phyloP scores from a whole-genome alignment of 495 filamentous ascomycete species.

The Xylaria curta region DNA sequence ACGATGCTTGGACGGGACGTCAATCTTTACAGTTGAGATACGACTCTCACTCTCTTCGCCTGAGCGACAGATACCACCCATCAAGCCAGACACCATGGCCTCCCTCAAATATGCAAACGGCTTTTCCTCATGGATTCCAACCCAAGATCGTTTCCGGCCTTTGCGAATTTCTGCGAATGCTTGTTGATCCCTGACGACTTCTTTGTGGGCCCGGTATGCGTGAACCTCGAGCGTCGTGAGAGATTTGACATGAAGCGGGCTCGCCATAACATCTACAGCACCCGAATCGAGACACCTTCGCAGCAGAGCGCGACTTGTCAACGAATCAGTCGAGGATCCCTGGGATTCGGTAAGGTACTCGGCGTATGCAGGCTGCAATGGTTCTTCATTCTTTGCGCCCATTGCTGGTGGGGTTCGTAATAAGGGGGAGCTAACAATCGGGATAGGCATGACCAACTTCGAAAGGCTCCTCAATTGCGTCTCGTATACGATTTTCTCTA shows the following conservation, averaged over 20 bases:
- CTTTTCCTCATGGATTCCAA: constrained; percentile 83
- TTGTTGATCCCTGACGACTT: constrained; percentile 71
- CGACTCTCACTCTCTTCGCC: constrained; percentile 54
- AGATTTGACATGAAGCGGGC: constrained; percentile 72
- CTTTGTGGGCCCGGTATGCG: constrained; percentile 79
- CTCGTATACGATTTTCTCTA: constrained; percentile 72
- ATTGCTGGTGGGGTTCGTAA: constrained; percentile 33
- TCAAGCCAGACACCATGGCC: constrained; percentile 85
- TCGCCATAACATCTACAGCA: constrained; percentile 81
- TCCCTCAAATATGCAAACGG: constrained; percentile 90
- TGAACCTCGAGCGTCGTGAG: constrained; percentile 78
- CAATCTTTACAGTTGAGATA: constrained; percentile 49
- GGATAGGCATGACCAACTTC: constrained; percentile 77
- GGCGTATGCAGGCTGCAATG: constrained; percentile 29
- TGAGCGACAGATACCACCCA: constrained; percentile 86
- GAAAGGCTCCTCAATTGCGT: constrained; percentile 72
- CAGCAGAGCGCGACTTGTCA: constrained; percentile 52
- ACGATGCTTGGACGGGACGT: constrained; percentile 62
- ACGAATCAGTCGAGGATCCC: constrained; percentile 36
- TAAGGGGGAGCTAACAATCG: constrained; percentile 59
- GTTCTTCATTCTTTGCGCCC: constrained; percentile 45
- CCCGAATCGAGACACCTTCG: constrained; percentile 81
- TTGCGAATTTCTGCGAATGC: constrained; percentile 69
- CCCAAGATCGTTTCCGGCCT: constrained; percentile 86
- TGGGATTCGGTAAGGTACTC: constrained; percentile 28